Base-by-base conservation (phyloP, 163 green algal species). In the Volvox carteri region DNA sequence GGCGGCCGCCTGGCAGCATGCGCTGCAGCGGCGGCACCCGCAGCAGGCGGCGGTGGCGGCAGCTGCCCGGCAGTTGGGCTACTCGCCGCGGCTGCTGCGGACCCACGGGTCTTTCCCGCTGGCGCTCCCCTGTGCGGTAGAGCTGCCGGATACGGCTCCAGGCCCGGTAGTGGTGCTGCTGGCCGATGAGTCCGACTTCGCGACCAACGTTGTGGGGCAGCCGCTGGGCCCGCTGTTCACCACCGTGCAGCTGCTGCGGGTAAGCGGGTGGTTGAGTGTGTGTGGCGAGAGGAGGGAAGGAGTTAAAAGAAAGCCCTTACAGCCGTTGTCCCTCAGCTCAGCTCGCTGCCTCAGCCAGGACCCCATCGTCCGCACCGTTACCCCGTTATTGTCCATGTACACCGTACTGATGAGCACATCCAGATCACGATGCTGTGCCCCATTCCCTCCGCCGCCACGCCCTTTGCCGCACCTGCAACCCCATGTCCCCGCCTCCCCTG, bases 151-250 rank as follows among this genome's bases (percentile, higher is more conserved):
- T 2, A n/a, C 60, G 78, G 41, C 25, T 25, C 58, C 58, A 14
- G 33, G 30, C 30, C 75, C 65, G 0, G 68, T 67, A 37, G 83
- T 88, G 83, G 35, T 88, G 68, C 68, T 88, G 83, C 68, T 88
- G 83, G 83, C 83, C 35, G 83, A 88, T 18, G 35, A 35, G 25
- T 46, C 48, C 9, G 83, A 88, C 67, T 88, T 88, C 11, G 67
- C 68, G 18, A 74, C 14, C 48, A 88, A 88, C 37, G 50, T 42
- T 21, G 33, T 37, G 60, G 76, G 78, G 35, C 75, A 90, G 65
- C 86, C 86, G 19, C 76, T 90, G 76, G 86, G 86, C 54, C 76
- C 77, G 75, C 76, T 90, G 76, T 90, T 90, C 67, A 86, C 76
- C 21, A 67, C 60, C 21, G 75, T 90, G 60, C 76, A 90, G 76